Base-by-base conservation (phyloP, 2,329 filamentous ascomycete species). In the Aspergillus ochraceoroseus region DNA sequence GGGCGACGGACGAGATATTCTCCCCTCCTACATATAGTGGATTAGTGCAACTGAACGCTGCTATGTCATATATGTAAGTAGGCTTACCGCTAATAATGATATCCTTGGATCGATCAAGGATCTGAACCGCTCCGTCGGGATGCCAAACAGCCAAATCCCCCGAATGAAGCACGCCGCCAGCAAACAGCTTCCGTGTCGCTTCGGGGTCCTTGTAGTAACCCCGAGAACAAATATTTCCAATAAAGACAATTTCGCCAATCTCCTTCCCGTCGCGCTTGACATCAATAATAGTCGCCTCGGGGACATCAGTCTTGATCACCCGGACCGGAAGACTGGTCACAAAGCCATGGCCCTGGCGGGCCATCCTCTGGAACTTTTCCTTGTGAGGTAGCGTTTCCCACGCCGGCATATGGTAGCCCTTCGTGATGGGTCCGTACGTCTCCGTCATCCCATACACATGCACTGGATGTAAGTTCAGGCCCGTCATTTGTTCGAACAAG, bases 121-220 rank as follows among this genome's bases (percentile, higher is more conserved):
- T 95, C 70, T 96, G 87, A 30, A 88, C 82, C 43, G 86, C 84
- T 1, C 90, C 89, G 61, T 96, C 92, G 0, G 83, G 76, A 67
- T 95, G 87, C 85, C 86, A 89, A 0, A 96, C 89, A 1, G 92
- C 92, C 33, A 98, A 66, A 63, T 98, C 92, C 0, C 92, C 92
- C 11, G 85, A 90, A 66, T 95, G 92, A 55, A 88, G 69, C 13
- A 82, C 87, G 2, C 89, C 89, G 5, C 92, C 92, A 0, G 80
- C 81, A 63, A 94, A 96, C 15, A 98, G 70, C 68, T 90, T 92
- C 42, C 74, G 74, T 20, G 90, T 95, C 8, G 90, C 92, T 49
- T 83, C 86, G 0, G 80, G 65, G 61, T 98, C 89, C 61, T 94
- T 94, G 68, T 87, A 92, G 67, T 98, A 98, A 6, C 84, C 90